Base-by-base conservation (phyloP, 495 filamentous ascomycete genomes). In the Penicillium robsamsonii region DNA sequence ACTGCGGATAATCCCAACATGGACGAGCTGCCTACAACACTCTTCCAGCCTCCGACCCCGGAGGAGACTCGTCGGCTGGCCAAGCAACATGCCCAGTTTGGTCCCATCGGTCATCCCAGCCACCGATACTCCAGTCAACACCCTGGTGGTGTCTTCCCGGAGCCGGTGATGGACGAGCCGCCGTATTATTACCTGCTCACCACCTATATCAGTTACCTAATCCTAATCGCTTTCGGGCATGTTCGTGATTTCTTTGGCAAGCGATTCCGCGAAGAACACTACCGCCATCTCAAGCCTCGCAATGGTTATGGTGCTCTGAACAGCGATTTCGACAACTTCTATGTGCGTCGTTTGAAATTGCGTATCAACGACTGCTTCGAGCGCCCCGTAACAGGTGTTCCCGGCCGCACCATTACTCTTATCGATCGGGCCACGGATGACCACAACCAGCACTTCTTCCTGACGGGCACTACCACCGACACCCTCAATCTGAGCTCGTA, bases 321-420 rank as follows among this genome's bases (percentile, higher is more conserved):
- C 72, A 95, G 90, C 61, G 94, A 97, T 72, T 98, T 98, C 63
- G 94, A 98, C 76, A 97, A 91, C 72, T 98, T 98, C 72, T 98
- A 98, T 73, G 89, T 94, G 37, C 84, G 94, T 46, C 82, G 94
- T 56, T 70, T 97, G 64, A 96, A 98, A 77, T 79, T 90, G 78
- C 86, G 94, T 47, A 92, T 98, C 61, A 95, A 96, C 61, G 95
- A 98, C 73, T 96, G 91, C 75, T 98, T 98, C 69, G 86, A 90
- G 60, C 83, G 94, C 33, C 92, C 93, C 12, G 87, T 87, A 47
- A 96, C 90, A 20, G 94, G 94, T 46, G 95, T 97, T 48, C 94
- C 94, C 15, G 94, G 94, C 48, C 85, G 94, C 47, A 94, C 84
- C 76, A 96, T 98, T 60, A 97, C 90, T 27, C 77, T 98, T 33